phyloP scores from a whole-genome alignment of 768 basidiomycete species.

The Boletus eberwhitei region DNA sequence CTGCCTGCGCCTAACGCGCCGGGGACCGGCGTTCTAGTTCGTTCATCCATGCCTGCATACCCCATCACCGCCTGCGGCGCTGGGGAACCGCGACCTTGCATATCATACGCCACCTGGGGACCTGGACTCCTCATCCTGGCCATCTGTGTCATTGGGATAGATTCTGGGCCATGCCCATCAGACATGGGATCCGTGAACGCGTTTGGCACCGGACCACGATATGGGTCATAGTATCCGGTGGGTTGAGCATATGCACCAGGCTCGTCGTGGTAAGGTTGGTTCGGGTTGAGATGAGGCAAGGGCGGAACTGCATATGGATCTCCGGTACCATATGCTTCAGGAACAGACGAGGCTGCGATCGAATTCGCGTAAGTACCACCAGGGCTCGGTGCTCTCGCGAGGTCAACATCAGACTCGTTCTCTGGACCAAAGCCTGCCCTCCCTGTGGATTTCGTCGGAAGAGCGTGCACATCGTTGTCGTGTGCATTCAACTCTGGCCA shows the following conservation, averaged over 20 bases:
- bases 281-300: constrained; percentile 76
- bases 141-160: constrained; percentile 76
- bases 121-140: constrained; percentile 38
- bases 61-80: constrained; percentile 40
- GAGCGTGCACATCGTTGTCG: constrained; percentile 51
- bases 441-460: constrained; percentile 68
- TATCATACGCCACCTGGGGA: constrained; percentile 40
- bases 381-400: constrained; percentile 49
- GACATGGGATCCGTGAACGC: constrained; percentile 47
- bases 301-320: constrained; percentile 86
- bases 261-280: constrained; percentile 73
- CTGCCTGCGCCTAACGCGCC: constrained; percentile 29
- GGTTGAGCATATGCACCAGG: constrained; percentile 41
- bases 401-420: constrained; percentile 55
- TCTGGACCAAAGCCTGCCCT: constrained; percentile 63
- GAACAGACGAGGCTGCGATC: constrained; percentile 42
- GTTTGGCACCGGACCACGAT: constrained; percentile 70
- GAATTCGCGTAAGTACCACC: constrained; percentile 47
- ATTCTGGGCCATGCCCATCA: constrained; percentile 43
- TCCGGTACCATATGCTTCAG: constrained; percentile 35
- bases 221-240: constrained; percentile 72
- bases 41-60: constrained; percentile 32
- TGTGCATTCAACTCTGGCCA: constrained; percentile 86
- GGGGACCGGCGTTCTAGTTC: constrained; percentile 30
- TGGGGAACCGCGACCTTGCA: constrained; percentile 36